Conservation (phyloP, 1,284 basidiomycete species). For the Ustilago xerochloae region DNA sequence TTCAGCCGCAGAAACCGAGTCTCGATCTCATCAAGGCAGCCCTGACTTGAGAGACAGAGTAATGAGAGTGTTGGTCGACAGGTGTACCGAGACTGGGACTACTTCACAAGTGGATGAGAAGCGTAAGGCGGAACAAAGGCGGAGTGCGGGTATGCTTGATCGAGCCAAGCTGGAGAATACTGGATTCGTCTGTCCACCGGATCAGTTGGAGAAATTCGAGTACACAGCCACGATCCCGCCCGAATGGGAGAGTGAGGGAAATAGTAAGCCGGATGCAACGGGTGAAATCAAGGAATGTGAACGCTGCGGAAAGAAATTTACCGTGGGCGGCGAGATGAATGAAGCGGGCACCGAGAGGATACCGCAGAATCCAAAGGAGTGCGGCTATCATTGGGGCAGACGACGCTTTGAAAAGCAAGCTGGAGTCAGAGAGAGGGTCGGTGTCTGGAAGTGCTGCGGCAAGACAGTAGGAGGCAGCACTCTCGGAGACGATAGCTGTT, state of each 20-base stretch:
- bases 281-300: slow-evolving; percentile 58
- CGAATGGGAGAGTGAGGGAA: slow-evolving; percentile 47
- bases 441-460: slow-evolving; percentile 61
- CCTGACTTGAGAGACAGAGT: slow-evolving; percentile 11
- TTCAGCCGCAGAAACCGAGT: slow-evolving; percentile 12
- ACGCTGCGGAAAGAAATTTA: slow-evolving; percentile 56
- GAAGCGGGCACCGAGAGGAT: slow-evolving; percentile 24
- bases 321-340: slow-evolving; percentile 49
- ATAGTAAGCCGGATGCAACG: slow-evolving; percentile 34
- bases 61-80: slow-evolving; percentile 8
- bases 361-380: slow-evolving; percentile 47
- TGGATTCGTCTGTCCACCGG: slow-evolving; percentile 52
- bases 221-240: slow-evolving; percentile 46
- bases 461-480: slow-evolving; percentile 48
- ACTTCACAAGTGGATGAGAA: slow-evolving; percentile 49
- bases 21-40: slow-evolving; percentile 1
- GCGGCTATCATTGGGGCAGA: slow-evolving; percentile 60
- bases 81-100: slow-evolving; percentile 56
- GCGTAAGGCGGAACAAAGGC: slow-evolving; percentile 20
- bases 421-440: slow-evolving; percentile 33
- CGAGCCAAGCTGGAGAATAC: slow-evolving; percentile 35
- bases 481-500: slow-evolving; percentile 55
- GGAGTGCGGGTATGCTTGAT: slow-evolving; percentile 38
- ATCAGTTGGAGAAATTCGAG: slow-evolving; percentile 48
- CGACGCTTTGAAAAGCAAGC: slow-evolving; percentile 44